Evolutionary conservation across 2,329 filamentous ascomycete genomes (phyloP), one percentile per base, ranked within the genome.

Genomic region (Trichoderma endophyticum): DNA sequence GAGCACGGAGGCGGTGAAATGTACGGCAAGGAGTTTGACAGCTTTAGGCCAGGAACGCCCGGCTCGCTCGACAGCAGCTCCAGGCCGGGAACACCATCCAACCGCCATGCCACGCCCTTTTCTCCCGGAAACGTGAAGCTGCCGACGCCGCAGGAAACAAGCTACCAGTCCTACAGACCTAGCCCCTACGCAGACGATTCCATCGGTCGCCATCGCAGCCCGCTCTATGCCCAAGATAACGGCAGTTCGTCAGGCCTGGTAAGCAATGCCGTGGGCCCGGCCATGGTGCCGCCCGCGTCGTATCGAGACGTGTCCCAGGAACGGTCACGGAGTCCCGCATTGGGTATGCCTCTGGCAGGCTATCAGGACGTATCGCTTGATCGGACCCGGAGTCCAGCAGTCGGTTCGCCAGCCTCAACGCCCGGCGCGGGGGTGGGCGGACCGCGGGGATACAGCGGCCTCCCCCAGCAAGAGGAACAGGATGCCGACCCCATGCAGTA

Each of bases 1-100:
- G 93, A 96, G 70, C 92, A 94, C 75, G 94, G 94, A n/a, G 94
- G 92, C 6, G 92, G 92, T 26, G 88, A 89, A 36, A 84, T 91
- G 7, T 91, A 88, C 74, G 92, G 91, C 3, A 86, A 83, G 15
- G 81, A 86, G 2, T 82, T 84, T 28, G 91, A 92, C 73, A 82
- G 90, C 2, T 81, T 87, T 18, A 86, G 91, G 1, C 87, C 90
- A 0, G 88, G 86, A 21, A 92, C 91, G 0, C 90, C 91, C 0
- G 84, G 85, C 14, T 88, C 87, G 32, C 81, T 85, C 62, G 84
- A 81, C 72, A 84, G 84, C 21, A 18, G 34, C n/a, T 88, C 87
- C 0, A 80, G 87, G 34, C 86, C 88, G 0, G 85, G 82, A 14
- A 89, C 87, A 15, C 88, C 3, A 62, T 76, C 78, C 60, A 76